Conservation (phyloP, 2,329 filamentous ascomycete species). For the Diaporthe longicolla region DNA sequence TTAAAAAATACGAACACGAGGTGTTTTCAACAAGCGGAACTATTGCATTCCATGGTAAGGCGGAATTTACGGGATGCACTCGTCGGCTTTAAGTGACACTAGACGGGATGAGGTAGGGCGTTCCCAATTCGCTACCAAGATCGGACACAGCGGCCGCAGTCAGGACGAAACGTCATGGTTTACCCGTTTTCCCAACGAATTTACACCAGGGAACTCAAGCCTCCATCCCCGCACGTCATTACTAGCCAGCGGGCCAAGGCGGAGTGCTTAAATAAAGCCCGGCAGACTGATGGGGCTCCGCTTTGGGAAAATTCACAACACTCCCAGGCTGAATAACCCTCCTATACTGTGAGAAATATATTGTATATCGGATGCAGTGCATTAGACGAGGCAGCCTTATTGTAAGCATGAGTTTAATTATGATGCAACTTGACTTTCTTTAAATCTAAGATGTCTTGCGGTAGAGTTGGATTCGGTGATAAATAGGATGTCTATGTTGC, state of each 20-base stretch:
- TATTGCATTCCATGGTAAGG: not conserved
- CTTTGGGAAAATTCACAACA: conserved; percentile 3
- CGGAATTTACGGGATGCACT: no score
- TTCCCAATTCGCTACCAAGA: not conserved
- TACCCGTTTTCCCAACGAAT: not conserved
- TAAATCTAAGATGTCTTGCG: no score
- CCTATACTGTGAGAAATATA: not conserved
- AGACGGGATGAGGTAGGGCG: no score
- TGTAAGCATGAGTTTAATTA: not conserved
- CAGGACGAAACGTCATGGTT: not conserved
- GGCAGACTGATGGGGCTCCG: not conserved
- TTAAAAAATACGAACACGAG: not conserved
- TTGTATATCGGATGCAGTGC: not conserved
- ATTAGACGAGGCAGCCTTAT: not conserved
- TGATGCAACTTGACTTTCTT: not conserved
- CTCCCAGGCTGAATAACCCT: not conserved
- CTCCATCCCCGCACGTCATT: conserved; percentile 3
- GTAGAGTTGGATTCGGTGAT: not conserved
- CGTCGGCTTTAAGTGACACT: not conserved
- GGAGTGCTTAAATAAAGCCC: conserved; percentile 1
- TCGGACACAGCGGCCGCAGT: not conserved
- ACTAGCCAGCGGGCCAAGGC: not conserved
- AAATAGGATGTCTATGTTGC: not conserved
- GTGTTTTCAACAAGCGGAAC: not conserved
- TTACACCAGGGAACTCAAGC: not conserved